Conservation (phyloP, 179 eudicot species). For the Spergularia azorica region DNA sequence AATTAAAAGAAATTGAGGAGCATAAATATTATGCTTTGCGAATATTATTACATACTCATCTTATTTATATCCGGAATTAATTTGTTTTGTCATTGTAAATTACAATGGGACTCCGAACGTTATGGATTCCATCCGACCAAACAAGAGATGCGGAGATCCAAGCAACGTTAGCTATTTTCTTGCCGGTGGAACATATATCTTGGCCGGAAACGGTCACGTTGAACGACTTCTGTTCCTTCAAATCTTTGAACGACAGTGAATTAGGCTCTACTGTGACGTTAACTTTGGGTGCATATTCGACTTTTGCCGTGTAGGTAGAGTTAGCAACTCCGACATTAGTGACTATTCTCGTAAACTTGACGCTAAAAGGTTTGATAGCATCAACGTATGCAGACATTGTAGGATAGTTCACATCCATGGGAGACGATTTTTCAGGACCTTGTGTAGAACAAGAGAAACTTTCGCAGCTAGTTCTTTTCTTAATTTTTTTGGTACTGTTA, state of each 20-base stretch:
- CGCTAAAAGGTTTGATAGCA: neutral
- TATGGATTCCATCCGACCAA: conserved; percentile 23
- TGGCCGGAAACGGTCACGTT: conserved; percentile 22
- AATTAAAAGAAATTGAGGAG: too few relatives aligned
- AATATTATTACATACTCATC: too few relatives aligned
- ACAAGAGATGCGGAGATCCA: neutral
- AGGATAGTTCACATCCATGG: conserved; percentile 35
- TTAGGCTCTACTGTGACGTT: conserved; percentile 27
- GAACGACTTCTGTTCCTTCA: conserved; percentile 24
- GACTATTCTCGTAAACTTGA: conserved; percentile 27
- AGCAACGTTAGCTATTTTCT: too few relatives aligned
- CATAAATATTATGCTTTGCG: too few relatives aligned
- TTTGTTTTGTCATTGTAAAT: neutral
- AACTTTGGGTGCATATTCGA: neutral
- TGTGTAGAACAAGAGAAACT: conserved; percentile 17
- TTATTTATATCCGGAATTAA: too few relatives aligned
- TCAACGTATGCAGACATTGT: conserved; percentile 17
- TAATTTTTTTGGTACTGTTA: neutral
- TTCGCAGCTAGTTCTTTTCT: neutral
- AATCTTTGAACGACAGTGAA: conserved; percentile 17
- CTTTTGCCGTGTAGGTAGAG: conserved; percentile 29
- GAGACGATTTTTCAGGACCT: neutral
- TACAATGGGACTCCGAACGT: conserved; percentile 4
- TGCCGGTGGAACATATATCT: neutral
- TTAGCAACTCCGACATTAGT: conserved; percentile 36